Evolutionary conservation across 2,329 filamentous ascomycete species (phyloP).

Genomic region (Reticulascus tulasneorum): DNA sequence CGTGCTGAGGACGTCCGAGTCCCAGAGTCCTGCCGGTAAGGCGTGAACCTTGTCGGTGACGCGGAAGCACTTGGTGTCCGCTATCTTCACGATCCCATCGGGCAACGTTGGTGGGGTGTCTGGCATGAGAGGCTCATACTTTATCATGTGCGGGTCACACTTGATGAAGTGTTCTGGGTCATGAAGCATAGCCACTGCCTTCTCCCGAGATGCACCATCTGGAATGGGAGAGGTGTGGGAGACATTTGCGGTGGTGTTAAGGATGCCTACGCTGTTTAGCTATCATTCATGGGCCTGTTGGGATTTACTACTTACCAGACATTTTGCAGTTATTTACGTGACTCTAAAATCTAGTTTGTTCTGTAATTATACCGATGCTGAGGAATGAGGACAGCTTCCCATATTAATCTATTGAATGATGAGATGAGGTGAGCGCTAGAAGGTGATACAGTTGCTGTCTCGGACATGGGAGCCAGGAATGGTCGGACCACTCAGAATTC

Average conservation of each 20-base stretch:
- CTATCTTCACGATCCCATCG: conserved; percentile 19
- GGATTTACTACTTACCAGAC: neutral
- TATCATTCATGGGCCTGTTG: neutral
- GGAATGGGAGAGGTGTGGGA: conserved; percentile 41
- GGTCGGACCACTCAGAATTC: too few species aligned
- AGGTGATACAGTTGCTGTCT: neutral
- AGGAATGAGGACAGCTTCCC: neutral
- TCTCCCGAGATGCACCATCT: conserved; percentile 24
- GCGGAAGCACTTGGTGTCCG: conserved; percentile 35
- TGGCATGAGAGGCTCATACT: conserved; percentile 25
- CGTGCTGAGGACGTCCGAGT: conserved; percentile 47
- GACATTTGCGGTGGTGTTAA: conserved; percentile 39
- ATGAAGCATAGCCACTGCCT: conserved; percentile 43
- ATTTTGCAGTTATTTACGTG: neutral
- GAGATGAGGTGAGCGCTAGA: neutral
- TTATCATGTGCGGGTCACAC: conserved; percentile 48
- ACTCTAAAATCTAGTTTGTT: too few species aligned
- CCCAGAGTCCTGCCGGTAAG: conserved; percentile 52
- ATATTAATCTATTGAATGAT: neutral
- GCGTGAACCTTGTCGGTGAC: conserved; percentile 48
- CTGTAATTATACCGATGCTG: too few species aligned
- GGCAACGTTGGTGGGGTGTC: conserved; percentile 25
- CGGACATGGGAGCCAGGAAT: too few species aligned
- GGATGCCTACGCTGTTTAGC: conserved; percentile 24
- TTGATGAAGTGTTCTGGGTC: conserved; percentile 48